Conservation (phyloP, 2,329 filamentous ascomycete genomes). For the Aspergillus alliaceus region DNA sequence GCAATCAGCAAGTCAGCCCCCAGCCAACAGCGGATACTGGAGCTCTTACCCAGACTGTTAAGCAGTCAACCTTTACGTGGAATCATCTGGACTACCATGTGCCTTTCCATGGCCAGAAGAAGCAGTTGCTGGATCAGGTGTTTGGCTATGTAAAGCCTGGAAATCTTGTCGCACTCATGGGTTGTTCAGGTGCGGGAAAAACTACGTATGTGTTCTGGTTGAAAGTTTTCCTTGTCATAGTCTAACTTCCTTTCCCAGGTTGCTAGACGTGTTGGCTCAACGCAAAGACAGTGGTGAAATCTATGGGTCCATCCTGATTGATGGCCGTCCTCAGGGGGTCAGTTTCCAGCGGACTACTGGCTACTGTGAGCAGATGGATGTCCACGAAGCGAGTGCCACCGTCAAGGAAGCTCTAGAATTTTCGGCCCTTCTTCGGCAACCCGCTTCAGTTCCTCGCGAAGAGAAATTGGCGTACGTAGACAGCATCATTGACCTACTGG, state of each 20-base stretch:
- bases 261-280: slow-evolving; percentile 46
- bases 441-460: slow-evolving; percentile 50
- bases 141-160: slow-evolving; percentile 74
- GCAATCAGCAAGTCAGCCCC: neutral
- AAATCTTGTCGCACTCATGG: slow-evolving; percentile 75
- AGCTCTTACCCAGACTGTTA: slow-evolving; percentile 52
- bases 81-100: slow-evolving; percentile 74
- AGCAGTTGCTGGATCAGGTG: slow-evolving; percentile 58
- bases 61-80: slow-evolving; percentile 75
- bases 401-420: slow-evolving; percentile 65
- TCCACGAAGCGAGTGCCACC: slow-evolving; percentile 63
- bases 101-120: slow-evolving; percentile 43
- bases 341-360: slow-evolving; percentile 53
- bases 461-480: slow-evolving; percentile 68
- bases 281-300: slow-evolving; percentile 46
- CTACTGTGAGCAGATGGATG: slow-evolving; percentile 62
- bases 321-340: slow-evolving; percentile 41
- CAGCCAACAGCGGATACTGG: neutral
- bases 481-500: slow-evolving; percentile 63
- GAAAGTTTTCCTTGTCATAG: neutral
- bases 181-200: slow-evolving; percentile 70
- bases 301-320: slow-evolving; percentile 43
- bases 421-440: slow-evolving; percentile 63
- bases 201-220: slow-evolving; percentile 33
- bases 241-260: slow-evolving; percentile 25